Base-by-base conservation (phyloP, 2,329 filamentous ascomycete genomes). In the Fusarium sulawesiense region DNA sequence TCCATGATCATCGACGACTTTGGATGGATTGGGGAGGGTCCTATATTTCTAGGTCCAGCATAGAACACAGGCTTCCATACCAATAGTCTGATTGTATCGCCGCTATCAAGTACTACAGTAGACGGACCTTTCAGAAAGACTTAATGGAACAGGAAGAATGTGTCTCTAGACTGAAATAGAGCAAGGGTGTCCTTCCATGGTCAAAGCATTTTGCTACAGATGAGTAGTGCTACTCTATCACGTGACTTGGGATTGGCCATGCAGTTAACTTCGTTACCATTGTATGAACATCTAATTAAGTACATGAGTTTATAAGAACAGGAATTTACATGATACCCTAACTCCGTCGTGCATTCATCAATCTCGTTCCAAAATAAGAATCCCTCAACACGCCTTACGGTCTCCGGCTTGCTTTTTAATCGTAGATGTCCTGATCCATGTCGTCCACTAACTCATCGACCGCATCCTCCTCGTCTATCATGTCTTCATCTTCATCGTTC, bases 381-480 rank as follows among this genome's bases (percentile, higher is more conserved):
- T 66, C 53, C 47, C 60, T 42, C 41, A 55, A 23, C 62, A 40
- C n/a, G 53, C 30, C 44, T 51, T 47, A 41, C 47, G 34, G 32
- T 42, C 30, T 21, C 49, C 27, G 29, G 23, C 12, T 44, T 40
- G 14, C 41, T 18, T 23, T 63, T 77, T 78, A 83, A 66, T 83
- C 80, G 64, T 84, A 84, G 61, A 84, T 81, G 60, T 89, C 88
- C 75, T 89, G 85, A 49, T 90, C 88, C 85, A 88, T 89, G 75
- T 90, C 86, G 18, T 85, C 82, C 50, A 84, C 83, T 68, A 90
- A 77, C 76, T 97, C 93, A 14, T 92, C 91, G 20, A 92, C 82
- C 1, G 91, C 92, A 75, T 93, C 91, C 13, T 93, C 92, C 34
- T 86, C 83, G 64, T 94, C 91, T 53, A 91, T 82, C 89, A 93